Evolutionary conservation across 495 filamentous ascomycete genomes (phyloP).

Genomic region (Trichoderma erinaceum): DNA sequence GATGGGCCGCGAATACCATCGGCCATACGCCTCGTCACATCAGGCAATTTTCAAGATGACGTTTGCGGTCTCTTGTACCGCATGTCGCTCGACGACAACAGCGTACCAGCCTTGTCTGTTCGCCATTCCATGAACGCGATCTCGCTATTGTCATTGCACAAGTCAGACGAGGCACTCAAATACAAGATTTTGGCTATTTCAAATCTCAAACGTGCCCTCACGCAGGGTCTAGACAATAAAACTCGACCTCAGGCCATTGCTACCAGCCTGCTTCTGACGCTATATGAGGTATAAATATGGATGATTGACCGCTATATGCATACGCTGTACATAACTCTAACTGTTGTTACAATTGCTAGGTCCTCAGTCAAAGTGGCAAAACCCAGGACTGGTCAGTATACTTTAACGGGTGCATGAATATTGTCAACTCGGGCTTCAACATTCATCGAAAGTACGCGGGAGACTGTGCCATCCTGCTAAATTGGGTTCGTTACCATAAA

Average conservation of each 20-base stretch:
- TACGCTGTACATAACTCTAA: slow-evolving; percentile 2
- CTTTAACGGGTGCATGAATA: slow-evolving; percentile 21
- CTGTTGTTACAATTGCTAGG: not conserved
- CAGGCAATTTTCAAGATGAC: slow-evolving; percentile 16
- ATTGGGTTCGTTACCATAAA: slow-evolving; percentile 24
- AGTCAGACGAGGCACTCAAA: slow-evolving; percentile 12
- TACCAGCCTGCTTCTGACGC: slow-evolving; percentile 22
- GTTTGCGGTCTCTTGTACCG: slow-evolving; percentile 20
- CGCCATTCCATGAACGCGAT: slow-evolving; percentile 22
- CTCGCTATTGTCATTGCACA: slow-evolving; percentile 18
- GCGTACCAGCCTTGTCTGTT: slow-evolving; percentile 17
- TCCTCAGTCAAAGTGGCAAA: slow-evolving; percentile 6
- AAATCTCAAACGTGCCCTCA: slow-evolving; percentile 17
- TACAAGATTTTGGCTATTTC: slow-evolving; percentile 19
- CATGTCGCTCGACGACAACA: slow-evolving; percentile 21
- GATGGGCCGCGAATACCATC: not conserved
- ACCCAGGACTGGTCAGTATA: slow-evolving; percentile 20
- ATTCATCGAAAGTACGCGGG: slow-evolving; percentile 19
- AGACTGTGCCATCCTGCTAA: slow-evolving; percentile 21
- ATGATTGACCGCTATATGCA: not conserved
- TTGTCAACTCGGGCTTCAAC: slow-evolving; percentile 18
- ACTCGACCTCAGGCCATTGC: slow-evolving; percentile 19
- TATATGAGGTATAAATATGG: slow-evolving; percentile 16
- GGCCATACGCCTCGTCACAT: slow-evolving; percentile 14
- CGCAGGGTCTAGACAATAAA: slow-evolving; percentile 11